Conservation (phyloP, 495 filamentous ascomycete genomes). For the Durotheca rogersii region DNA sequence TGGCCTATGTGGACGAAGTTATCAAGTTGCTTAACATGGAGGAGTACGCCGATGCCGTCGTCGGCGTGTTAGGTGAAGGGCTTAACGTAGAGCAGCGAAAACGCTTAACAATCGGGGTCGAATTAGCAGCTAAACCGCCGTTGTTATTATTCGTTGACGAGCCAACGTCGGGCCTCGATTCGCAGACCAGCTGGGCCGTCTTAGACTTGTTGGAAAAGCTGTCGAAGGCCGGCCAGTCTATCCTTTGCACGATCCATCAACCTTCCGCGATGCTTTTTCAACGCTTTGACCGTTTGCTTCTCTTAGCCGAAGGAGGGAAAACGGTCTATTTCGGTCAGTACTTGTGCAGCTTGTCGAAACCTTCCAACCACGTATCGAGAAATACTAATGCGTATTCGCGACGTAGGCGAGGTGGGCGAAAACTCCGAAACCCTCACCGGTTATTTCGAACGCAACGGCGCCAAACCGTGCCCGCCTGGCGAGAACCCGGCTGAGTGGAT, state of each 20-base stretch:
- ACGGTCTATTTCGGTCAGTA: constrained; percentile 60
- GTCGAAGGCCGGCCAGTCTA: constrained; percentile 77
- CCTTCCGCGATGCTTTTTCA: constrained; percentile 72
- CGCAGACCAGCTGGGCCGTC: constrained; percentile 85
- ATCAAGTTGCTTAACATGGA: constrained; percentile 74
- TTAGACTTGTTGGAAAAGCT: constrained; percentile 73
- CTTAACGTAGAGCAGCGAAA: constrained; percentile 80
- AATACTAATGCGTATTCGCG: too few relatives aligned
- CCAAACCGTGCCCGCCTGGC: constrained; percentile 44
- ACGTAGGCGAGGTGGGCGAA: constrained; percentile 45
- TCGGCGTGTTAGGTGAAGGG: constrained; percentile 66
- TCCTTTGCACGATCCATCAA: constrained; percentile 92
- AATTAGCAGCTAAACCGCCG: constrained; percentile 83
- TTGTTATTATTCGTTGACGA: constrained; percentile 88
- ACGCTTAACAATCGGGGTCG: constrained; percentile 79
- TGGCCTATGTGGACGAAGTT: constrained; percentile 71
- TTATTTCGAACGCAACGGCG: constrained; percentile 56
- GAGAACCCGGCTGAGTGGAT: constrained; percentile 73
- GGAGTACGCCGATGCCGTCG: constrained; percentile 68
- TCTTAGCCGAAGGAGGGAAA: constrained; percentile 54
- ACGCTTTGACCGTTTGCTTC: constrained; percentile 51
- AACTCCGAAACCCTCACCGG: constrained; percentile 33
- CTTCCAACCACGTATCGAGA: too few relatives aligned
- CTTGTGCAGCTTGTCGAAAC: too few relatives aligned
- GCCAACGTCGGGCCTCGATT: constrained; percentile 79